Evolutionary conservation across 1,284 basidiomycete species (phyloP), one percentile per base, ranked within the genome.

Genomic region (Moesziomyces sp.): DNA sequence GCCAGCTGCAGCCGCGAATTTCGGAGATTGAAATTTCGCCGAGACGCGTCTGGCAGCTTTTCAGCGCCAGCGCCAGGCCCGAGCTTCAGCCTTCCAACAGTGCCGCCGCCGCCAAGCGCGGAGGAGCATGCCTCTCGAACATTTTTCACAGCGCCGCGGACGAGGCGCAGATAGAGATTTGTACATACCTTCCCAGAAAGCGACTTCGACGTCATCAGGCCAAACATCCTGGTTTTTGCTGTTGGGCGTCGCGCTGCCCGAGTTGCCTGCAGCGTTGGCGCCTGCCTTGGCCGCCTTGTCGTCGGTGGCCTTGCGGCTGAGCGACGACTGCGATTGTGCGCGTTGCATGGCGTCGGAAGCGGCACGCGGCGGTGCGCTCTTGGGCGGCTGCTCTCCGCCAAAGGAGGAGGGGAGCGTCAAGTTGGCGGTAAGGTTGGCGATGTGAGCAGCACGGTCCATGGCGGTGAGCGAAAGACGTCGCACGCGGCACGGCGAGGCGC

Each of bases 141-240:
- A 33, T 11, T 26, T 11, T 26, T 21, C n/a, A 46, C 24, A 43
- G 13, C 24, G 21, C 16, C 14, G 3, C 11, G 40, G 14, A 9
- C 13, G 10, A 38, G 35, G 23, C 7, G 43, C n/a, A 28, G 14
- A 43, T 8, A 38, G 21, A 26, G 38, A 10, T 24, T 9, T 38
- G 28, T 21, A 68, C 84, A 65, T 52, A 83, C 85, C 84, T 58
- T 83, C 81, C 65, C 84, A 83, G 66, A 86, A 86, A 28, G 85
- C 85, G 1, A 85, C 84, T 62, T 86, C 85, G 47, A 86, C 83
- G 43, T 85, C 84, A 21, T 82, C 76, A 16, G 85, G 85, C 86
- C 85, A 86, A 14, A 86, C 84, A 21, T 86, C 83, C 19, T 82
- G 79, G 24, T 79, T 78, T 46, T 84, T 80, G 65, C 79, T 77